phyloP scores from a whole-genome alignment of 2,329 filamentous ascomycete species.

The Corinectria fuckeliana region DNA sequence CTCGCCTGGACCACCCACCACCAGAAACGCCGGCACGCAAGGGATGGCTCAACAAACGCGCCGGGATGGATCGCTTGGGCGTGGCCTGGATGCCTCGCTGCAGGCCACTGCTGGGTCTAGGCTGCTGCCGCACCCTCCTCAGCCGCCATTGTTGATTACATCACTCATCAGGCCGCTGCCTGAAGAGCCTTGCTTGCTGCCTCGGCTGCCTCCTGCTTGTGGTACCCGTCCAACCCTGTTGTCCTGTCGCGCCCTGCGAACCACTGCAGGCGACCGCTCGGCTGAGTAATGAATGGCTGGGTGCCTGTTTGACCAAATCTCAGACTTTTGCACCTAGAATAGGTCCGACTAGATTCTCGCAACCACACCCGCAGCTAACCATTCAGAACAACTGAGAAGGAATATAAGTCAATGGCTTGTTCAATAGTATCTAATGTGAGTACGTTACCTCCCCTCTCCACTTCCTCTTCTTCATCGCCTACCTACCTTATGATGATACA shows the following conservation, averaged over 20 bases:
- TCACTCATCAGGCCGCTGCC: neutral
- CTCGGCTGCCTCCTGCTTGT: slow-evolving; percentile 1
- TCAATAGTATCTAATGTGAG: neutral
- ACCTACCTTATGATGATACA: slow-evolving; percentile 48
- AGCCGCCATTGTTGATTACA: slow-evolving; percentile 10
- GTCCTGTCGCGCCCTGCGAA: neutral
- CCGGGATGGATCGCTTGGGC: neutral
- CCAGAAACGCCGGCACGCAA: slow-evolving; percentile 1
- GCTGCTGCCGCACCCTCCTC: slow-evolving; percentile 14
- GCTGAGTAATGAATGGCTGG: neutral
- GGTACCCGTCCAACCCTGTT: neutral
- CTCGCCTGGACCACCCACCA: slow-evolving; percentile 2
- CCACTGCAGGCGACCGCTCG: neutral
- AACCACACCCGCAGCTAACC: neutral
- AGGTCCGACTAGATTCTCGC: neutral
- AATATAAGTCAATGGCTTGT: neutral
- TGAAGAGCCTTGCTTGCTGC: slow-evolving; percentile 8
- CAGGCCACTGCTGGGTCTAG: slow-evolving; percentile 5
- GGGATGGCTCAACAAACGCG: slow-evolving; percentile 20
- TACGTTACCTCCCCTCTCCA: neutral
- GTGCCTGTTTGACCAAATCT: neutral
- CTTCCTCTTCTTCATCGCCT: neutral
- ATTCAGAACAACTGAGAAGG: neutral
- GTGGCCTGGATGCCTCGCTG: slow-evolving; percentile 29
- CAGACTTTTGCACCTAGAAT: neutral